Percentiles rank a stretch among this genome's conserved stretches.
These are phyloP conservation scores for Fusarium metavorans DNA, from an alignment of 2,329 filamentous ascomycete species.

Conservation along the genomic window DNA sequence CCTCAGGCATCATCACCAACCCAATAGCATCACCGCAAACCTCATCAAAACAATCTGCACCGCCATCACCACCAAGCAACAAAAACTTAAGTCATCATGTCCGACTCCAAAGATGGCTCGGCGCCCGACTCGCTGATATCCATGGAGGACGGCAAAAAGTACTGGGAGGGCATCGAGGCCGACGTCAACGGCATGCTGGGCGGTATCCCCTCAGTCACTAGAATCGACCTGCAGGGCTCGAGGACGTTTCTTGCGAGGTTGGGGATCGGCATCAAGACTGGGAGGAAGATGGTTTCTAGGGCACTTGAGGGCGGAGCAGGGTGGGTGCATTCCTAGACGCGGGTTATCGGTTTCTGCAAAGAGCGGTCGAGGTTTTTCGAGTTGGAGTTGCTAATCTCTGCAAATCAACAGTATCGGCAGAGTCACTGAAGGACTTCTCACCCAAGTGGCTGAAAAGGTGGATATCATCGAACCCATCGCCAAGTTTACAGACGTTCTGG, in stretches of 20 bases:
- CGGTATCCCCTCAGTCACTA: slow-evolving; percentile 68
- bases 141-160: slow-evolving; percentile 53
- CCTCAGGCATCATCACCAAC: neutral
- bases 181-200: slow-evolving; percentile 82
- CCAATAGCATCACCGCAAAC: neutral
- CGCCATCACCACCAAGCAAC: neutral
- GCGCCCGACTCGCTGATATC: slow-evolving; percentile 51
- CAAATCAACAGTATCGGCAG: slow-evolving; percentile 75
- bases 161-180: slow-evolving; percentile 61
- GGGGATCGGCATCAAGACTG: slow-evolving; percentile 55
- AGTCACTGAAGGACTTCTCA: slow-evolving; percentile 82
- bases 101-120: neutral
- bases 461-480: slow-evolving; percentile 88
- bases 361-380: neutral
- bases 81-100: slow-evolving; percentile 16
- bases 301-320: slow-evolving; percentile 56
- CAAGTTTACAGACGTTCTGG: slow-evolving; percentile 79
- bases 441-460: slow-evolving; percentile 75
- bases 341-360: no score
- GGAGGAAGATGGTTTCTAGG: slow-evolving; percentile 44
- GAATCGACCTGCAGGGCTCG: slow-evolving; percentile 77
- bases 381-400: neutral
- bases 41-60: neutral
- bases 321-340: slow-evolving; percentile 42
- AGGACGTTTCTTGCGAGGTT: slow-evolving; percentile 77